Evolutionary conservation across 441 rosid species (phyloP).

Genomic region (Melastoma candidum): DNA sequence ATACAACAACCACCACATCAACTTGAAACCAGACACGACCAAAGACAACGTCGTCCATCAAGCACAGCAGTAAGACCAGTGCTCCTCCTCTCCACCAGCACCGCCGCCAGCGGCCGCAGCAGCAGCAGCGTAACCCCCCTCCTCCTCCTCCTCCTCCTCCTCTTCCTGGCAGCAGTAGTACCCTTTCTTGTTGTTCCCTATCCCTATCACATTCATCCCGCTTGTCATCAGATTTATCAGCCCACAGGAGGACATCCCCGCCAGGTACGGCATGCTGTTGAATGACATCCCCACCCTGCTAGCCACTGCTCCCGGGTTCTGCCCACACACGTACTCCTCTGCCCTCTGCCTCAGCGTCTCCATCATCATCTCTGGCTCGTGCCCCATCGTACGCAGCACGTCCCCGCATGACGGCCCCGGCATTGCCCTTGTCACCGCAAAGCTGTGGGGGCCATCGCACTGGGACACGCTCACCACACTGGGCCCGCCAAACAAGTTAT

Average conservation of each 20-base stretch:
- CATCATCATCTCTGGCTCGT: constrained; percentile 89
- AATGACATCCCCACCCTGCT: constrained; percentile 57
- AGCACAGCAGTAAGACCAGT: constrained; percentile 63
- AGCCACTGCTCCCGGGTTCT: constrained; percentile 20
- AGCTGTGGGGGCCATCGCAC: constrained; percentile 91
- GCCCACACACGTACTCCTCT: constrained; percentile 42
- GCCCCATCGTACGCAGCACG: constrained; percentile 89
- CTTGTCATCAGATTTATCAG: constrained; percentile 13
- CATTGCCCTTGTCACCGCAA: constrained; percentile 68
- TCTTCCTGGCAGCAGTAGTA: constrained; percentile 49
- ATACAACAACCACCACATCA: no score
- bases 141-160: constrained; percentile 29
- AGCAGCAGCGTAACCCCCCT: constrained; percentile 21
- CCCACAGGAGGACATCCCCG: constrained; percentile 44
- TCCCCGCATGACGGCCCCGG: constrained; percentile 76
- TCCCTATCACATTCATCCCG: no score
- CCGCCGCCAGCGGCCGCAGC: constrained; percentile 22
- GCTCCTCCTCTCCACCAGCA: constrained; percentile 51
- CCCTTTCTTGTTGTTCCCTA: constrained; percentile 48
- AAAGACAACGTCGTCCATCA: constrained; percentile 14
- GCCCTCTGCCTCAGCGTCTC: constrained; percentile 87
- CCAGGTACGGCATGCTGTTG: constrained; percentile 85
- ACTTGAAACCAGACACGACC: no score
- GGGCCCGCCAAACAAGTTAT: constrained; percentile 92
- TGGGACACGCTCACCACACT: constrained; percentile 81